Evolutionary conservation across 371 early-diverging fungal species (phyloP).

Genomic region (Batkoa obscura): DNA sequence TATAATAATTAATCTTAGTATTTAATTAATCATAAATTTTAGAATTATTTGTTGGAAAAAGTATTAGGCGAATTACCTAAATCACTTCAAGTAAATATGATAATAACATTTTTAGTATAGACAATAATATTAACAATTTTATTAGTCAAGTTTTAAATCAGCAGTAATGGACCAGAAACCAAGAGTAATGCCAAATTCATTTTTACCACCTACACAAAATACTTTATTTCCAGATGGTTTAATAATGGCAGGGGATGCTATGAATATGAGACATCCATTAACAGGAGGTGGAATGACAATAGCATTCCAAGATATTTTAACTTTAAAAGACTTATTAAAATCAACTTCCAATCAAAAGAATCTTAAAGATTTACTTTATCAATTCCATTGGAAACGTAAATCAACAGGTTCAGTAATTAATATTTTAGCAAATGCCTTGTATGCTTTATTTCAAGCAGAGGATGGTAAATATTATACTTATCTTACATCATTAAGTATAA

Average conservation of each 20-base stretch:
- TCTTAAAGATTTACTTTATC: slow-evolving; percentile 26
- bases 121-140: neutral
- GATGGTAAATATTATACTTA: slow-evolving; percentile 14
- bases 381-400: slow-evolving; percentile 45
- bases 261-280: slow-evolving; percentile 86
- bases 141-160: slow-evolving; percentile 32
- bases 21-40: slow-evolving; percentile 9
- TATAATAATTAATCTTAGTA: slow-evolving; percentile 3
- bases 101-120: neutral
- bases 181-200: slow-evolving; percentile 78
- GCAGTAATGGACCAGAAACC: slow-evolving; percentile 55
- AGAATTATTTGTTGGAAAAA: slow-evolving; percentile 29
- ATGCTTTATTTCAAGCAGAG: slow-evolving; percentile 57
- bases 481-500: neutral
- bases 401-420: slow-evolving; percentile 56
- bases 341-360: no score
- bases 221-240: slow-evolving; percentile 54
- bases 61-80: slow-evolving; percentile 54
- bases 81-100: slow-evolving; percentile 27
- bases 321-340: slow-evolving; percentile 21
- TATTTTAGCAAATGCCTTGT: slow-evolving; percentile 74
- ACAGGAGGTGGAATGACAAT: slow-evolving; percentile 94
- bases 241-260: slow-evolving; percentile 76
- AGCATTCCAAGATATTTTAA: slow-evolving; percentile 71
- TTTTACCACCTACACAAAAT: slow-evolving; percentile 45